Percentiles rank a stretch among this genome's conserved stretches.
Evolutionary conservation across 2,329 filamentous ascomycete genomes (phyloP).

Genomic region (Emergomyces africanus): DNA sequence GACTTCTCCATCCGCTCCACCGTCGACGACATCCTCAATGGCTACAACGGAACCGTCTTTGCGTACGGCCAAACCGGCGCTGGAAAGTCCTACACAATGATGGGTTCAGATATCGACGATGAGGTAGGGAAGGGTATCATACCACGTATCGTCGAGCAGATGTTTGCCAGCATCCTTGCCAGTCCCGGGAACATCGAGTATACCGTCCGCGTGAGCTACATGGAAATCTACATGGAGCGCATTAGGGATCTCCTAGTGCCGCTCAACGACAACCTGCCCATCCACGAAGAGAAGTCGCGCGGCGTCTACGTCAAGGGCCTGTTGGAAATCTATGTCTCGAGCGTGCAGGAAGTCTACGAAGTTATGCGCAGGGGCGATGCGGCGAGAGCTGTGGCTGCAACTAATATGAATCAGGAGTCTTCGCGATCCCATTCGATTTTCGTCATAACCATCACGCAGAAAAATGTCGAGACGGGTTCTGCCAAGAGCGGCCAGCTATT

Average conservation of each 20-base stretch:
- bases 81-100: conserved; percentile 99
- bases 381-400: conserved; percentile 82
- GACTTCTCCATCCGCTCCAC: conserved; percentile 94
- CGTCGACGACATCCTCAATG: conserved; percentile 95
- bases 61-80: conserved; percentile 97
- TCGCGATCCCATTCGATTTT: conserved; percentile 98
- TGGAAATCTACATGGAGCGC: conserved; percentile 99
- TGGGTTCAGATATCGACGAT: conserved; percentile 90
- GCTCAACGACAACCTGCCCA: conserved; percentile 87
- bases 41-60: conserved; percentile 98
- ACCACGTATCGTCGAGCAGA: conserved; percentile 92
- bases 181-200: conserved; percentile 93
- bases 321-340: conserved; percentile 88
- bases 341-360: conserved; percentile 90
- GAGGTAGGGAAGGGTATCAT: conserved; percentile 83
- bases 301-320: conserved; percentile 96
- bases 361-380: conserved; percentile 89
- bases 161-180: conserved; percentile 86
- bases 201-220: conserved; percentile 96
- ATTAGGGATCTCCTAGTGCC: conserved; percentile 88
- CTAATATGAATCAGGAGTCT: conserved; percentile 98
- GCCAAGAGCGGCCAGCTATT: conserved; percentile 95
- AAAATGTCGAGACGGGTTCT: conserved; percentile 92
- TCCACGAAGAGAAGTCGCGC: conserved; percentile 95
- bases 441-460: conserved; percentile 91